phyloP scores from a whole-genome alignment of 352 stramenopile species.

The Poterioochromonas sp. region DNA sequence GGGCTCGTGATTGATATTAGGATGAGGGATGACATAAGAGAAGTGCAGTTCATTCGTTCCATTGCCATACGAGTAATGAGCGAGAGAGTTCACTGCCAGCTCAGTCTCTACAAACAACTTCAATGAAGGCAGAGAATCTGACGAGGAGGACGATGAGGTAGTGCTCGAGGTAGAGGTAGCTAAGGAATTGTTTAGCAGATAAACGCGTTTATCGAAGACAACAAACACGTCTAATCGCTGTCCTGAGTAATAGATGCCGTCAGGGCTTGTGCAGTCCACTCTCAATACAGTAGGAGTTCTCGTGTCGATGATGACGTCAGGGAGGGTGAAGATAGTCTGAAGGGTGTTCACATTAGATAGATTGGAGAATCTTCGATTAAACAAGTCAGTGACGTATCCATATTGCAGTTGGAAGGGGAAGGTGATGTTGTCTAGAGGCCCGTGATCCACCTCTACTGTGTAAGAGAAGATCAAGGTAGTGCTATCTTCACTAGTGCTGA shows the following conservation, averaged over 20 bases:
- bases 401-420: neutral
- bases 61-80: slow-evolving; percentile 24
- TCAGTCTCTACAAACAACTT: neutral
- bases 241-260: slow-evolving; percentile 21
- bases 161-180: neutral
- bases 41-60: slow-evolving; percentile 30
- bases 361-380: neutral
- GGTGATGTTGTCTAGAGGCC: neutral
- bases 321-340: neutral
- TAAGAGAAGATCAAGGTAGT: neutral
- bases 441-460: neutral
- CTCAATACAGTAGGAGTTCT: neutral
- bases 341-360: neutral
- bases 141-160: too few relatives aligned
- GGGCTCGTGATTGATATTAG: neutral
- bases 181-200: neutral
- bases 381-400: neutral
- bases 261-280: neutral
- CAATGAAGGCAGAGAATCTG: too few relatives aligned
- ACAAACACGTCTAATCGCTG: slow-evolving; percentile 14
- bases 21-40: slow-evolving; percentile 6
- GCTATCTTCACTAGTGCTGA: neutral
- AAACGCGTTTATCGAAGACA: slow-evolving; percentile 3
- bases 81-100: neutral
- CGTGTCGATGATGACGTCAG: neutral